Evolutionary conservation across 306 rosid species (phyloP).

Genomic region (Quercus gilva): DNA sequence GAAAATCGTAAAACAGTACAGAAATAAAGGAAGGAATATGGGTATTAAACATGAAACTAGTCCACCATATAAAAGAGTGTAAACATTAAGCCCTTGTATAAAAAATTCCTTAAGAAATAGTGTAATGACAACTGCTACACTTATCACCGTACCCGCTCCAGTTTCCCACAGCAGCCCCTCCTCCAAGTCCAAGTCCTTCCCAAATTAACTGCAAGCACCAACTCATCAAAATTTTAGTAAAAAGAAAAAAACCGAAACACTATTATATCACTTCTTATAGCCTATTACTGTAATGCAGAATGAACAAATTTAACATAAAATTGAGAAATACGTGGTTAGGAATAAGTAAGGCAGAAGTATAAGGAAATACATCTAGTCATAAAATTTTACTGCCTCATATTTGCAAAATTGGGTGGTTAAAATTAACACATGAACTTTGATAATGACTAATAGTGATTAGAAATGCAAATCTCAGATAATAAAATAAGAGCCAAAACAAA

Average conservation of each 20-base stretch:
- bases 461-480: neutral
- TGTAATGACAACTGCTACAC: neutral
- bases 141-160: slow-evolving; percentile 63
- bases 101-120: neutral
- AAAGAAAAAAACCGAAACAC: neutral
- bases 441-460: neutral
- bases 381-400: neutral
- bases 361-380: neutral
- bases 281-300: neutral
- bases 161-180: slow-evolving; percentile 76
- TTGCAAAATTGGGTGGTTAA: neutral
- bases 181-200: slow-evolving; percentile 98
- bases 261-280: neutral
- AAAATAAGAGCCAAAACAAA: neutral
- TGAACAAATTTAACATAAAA: neutral
- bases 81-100: neutral
- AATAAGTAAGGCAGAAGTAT: neutral
- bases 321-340: neutral
- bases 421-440: neutral
- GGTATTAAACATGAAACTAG: slow-evolving; percentile 10
- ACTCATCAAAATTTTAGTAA: slow-evolving; percentile 10
- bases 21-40: neutral
- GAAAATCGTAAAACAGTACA: neutral
- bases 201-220: slow-evolving; percentile 67
- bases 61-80: neutral